Percentiles rank a stretch among this genome's conserved stretches.
phyloP scores from a whole-genome alignment of 2,329 filamentous ascomycete genomes.

The Colletotrichum sp. region DNA sequence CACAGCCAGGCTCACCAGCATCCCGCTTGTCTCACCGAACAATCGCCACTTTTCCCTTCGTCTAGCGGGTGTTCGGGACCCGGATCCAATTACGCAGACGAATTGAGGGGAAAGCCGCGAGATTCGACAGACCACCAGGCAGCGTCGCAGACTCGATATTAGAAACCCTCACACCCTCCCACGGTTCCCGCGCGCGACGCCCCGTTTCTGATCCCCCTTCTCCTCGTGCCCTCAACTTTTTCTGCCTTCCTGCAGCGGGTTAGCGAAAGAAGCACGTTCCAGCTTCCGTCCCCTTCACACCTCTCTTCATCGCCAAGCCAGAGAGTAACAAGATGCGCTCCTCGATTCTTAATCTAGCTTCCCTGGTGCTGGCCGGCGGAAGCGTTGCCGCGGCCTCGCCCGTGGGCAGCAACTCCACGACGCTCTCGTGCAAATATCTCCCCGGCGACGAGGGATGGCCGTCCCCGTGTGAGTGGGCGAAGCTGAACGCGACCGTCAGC shows the following conservation, averaged over 20 bases:
- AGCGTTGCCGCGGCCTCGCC: neutral
- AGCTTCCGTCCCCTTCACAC: neutral
- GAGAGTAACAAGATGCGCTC: neutral
- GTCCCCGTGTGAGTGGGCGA: conserved; percentile 1
- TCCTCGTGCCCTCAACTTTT: neutral
- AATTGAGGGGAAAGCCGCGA: neutral
- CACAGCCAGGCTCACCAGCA: neutral
- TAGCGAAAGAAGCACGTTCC: neutral
- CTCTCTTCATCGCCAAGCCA: neutral
- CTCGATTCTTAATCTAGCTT: neutral
- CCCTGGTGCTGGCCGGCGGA: neutral
- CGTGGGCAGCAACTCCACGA: neutral
- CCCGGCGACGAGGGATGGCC: conserved; percentile 17
- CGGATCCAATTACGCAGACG: neutral
- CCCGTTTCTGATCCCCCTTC: neutral
- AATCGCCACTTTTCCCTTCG: neutral
- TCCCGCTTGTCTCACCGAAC: neutral
- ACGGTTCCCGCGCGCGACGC: neutral
- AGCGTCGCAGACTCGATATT: conserved; percentile 2
- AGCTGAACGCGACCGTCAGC: conserved; percentile 12
- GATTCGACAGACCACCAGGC: neutral
- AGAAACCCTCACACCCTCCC: neutral
- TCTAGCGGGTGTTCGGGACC: neutral
- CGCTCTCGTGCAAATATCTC: conserved; percentile 10
- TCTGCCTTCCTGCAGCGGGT: neutral